These are phyloP conservation scores for Kuraishia capsulata DNA, from an alignment of 805 yeast species.

Conservation along the genomic window DNA sequence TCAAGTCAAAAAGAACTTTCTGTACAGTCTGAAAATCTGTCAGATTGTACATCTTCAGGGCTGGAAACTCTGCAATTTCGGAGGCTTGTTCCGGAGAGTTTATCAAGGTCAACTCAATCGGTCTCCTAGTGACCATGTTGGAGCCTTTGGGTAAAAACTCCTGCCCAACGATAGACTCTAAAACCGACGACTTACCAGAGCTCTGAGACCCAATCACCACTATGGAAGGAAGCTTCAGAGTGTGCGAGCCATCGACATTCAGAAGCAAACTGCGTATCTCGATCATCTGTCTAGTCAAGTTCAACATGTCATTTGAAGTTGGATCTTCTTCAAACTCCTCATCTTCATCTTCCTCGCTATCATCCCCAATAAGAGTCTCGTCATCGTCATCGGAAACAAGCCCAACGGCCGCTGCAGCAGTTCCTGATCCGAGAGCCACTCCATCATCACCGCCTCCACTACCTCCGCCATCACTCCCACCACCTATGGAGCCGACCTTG, in stretches of 20 bases:
- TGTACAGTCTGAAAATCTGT: constrained; percentile 88
- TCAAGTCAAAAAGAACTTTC: constrained; percentile 75
- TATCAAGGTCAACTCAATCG: constrained; percentile 87
- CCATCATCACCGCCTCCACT: constrained; percentile 14
- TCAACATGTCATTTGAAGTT: constrained; percentile 75
- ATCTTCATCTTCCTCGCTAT: constrained; percentile 32
- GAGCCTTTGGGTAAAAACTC: constrained; percentile 95
- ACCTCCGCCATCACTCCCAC: constrained; percentile 21
- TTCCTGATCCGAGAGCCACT: constrained; percentile 38
- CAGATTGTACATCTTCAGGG: constrained; percentile 69
- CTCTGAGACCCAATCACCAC: constrained; percentile 97
- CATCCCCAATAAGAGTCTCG: constrained; percentile 43
- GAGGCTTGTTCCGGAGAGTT: constrained; percentile 75
- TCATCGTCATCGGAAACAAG: constrained; percentile 28
- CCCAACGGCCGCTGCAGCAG: constrained; percentile 41
- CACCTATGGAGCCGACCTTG: constrained; percentile 20
- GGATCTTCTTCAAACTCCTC: constrained; percentile 34
- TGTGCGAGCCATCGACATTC: constrained; percentile 63
- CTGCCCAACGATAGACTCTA: constrained; percentile 96
- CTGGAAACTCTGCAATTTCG: constrained; percentile 90
- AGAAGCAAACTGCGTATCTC: constrained; percentile 79
- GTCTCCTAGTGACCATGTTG: constrained; percentile 97
- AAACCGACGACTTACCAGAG: constrained; percentile 93
- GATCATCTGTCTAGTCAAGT: constrained; percentile 91
- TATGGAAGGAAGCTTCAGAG: constrained; percentile 82